Evolutionary conservation across 2,329 filamentous ascomycete genomes (phyloP).

Genomic region (Verticillium isaacii): DNA sequence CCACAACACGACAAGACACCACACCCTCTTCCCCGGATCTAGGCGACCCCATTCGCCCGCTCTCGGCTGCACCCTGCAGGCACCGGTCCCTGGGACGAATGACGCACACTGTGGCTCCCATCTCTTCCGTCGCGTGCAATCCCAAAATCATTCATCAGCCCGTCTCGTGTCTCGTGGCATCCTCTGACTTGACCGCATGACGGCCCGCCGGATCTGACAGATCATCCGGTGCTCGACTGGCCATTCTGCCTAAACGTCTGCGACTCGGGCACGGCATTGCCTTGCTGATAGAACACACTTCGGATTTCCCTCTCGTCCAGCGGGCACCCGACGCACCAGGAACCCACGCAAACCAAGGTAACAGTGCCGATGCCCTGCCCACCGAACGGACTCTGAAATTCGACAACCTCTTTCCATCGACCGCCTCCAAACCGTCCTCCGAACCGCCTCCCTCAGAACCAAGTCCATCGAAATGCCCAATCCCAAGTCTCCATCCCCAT

Average conservation of each 20-base stretch:
- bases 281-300: neutral
- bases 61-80: neutral
- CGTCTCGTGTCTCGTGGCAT: slow-evolving; percentile 12
- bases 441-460: slow-evolving; percentile 1
- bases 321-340: neutral
- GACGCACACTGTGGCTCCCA: neutral
- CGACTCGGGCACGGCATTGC: neutral
- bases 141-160: neutral
- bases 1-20: neutral
- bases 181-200: slow-evolving; percentile 15
- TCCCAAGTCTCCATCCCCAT: slow-evolving; percentile 5
- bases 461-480: slow-evolving; percentile 5
- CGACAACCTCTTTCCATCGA: slow-evolving; percentile 1
- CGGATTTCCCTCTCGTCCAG: neutral
- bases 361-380: neutral
- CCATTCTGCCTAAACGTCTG: neutral
- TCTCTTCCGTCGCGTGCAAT: neutral
- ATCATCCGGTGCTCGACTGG: neutral
- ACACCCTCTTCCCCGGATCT: neutral
- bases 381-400: slow-evolving; percentile 1
- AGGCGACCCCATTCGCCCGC: neutral
- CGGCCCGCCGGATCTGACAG: slow-evolving; percentile 2
- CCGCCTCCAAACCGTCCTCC: neutral
- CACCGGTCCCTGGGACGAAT: neutral
- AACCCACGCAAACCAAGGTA: neutral